Base-by-base conservation (phyloP, 768 basidiomycete genomes). In the Lepiota subincarnata region DNA sequence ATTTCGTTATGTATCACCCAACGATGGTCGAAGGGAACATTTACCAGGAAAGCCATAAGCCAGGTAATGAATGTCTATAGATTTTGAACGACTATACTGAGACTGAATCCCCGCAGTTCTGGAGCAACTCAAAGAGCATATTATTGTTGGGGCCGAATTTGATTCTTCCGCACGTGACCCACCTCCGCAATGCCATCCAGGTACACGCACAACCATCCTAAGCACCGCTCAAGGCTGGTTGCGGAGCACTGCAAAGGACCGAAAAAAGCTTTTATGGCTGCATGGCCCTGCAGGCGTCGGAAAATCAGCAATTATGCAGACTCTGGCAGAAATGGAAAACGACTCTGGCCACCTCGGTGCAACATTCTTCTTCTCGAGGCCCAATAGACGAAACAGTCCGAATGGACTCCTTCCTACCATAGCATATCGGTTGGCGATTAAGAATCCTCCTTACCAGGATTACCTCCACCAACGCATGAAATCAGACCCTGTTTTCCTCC, bases 121-220 rank as follows among this genome's bases (percentile, higher is more conserved):
- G 10, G 31, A 31, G 7, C 31, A 31, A 11, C 31, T 31, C 31
- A 31, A 31, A 31, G 31, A 31, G 7, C 31, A 31, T 7, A 31
- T 31, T 11, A 8, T 11, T 11, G 31, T 31, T 31, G 31, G 31
- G 31, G 31, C 31, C 31, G 31, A 31, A 11, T 31, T 31, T 8
- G 49, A 50, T 41, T 50, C 49, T 16, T 20, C 37, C 5, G 49
- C 39, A 26, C 49, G 49, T 5, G 26, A 18, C 49, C 38, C 39
- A 28, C 20, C 49, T 12, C 49, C 49, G 6, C 39, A 50, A 26
- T 50, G 49, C 28, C 37, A 40, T 13, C 49, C 49, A 4, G 49
- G 20, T 1, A 50, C 49, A 2, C 28, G 49, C 10, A 22, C 22
- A 3, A 28, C 49, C 12, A 31, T 50, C 18, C 49, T 40, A 28